phyloP scores from a whole-genome alignment of 2,329 filamentous ascomycete species.

The Bipolaris cookei region DNA sequence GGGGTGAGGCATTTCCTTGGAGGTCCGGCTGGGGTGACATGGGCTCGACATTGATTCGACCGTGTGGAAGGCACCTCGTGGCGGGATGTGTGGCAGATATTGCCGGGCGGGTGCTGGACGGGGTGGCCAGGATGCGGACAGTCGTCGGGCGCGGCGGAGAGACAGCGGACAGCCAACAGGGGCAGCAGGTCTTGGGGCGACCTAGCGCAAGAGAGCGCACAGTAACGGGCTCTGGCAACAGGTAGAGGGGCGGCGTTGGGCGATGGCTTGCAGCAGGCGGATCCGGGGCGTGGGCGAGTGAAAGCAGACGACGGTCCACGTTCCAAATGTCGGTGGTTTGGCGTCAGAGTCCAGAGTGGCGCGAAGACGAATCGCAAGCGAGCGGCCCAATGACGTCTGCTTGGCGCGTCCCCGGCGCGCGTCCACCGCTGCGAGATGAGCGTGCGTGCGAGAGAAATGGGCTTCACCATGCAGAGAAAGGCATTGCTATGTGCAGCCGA shows the following conservation, averaged over 20 bases:
- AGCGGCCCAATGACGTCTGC: constrained; percentile 38
- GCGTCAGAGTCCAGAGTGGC: constrained; percentile 26
- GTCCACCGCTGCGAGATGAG: neutral
- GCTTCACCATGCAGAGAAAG: neutral
- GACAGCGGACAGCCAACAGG: constrained; percentile 29
- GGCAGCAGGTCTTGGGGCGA: constrained; percentile 18
- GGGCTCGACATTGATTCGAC: constrained; percentile 53
- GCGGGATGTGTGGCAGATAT: constrained; percentile 44
- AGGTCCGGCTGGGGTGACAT: constrained; percentile 51
- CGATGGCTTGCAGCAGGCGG: constrained; percentile 20
- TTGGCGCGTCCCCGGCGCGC: constrained; percentile 13
- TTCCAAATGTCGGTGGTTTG: constrained; percentile 37
- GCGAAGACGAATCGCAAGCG: constrained; percentile 32
- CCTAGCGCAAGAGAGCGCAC: constrained; percentile 15
- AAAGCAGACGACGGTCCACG: constrained; percentile 36
- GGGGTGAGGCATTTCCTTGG: constrained; percentile 49
- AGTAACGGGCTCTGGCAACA: constrained; percentile 22
- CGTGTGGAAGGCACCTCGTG: constrained; percentile 39
- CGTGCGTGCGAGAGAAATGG: too few species aligned
- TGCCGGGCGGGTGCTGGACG: constrained; percentile 30
- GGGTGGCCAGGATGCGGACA: constrained; percentile 30
- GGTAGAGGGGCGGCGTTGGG: constrained; percentile 12
- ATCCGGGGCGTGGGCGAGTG: constrained; percentile 26
- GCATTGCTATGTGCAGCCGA: too few species aligned
- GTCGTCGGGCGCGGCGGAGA: constrained; percentile 30